phyloP scores from a whole-genome alignment of 106 monocot genomes.

The Apostasia ramifera region DNA sequence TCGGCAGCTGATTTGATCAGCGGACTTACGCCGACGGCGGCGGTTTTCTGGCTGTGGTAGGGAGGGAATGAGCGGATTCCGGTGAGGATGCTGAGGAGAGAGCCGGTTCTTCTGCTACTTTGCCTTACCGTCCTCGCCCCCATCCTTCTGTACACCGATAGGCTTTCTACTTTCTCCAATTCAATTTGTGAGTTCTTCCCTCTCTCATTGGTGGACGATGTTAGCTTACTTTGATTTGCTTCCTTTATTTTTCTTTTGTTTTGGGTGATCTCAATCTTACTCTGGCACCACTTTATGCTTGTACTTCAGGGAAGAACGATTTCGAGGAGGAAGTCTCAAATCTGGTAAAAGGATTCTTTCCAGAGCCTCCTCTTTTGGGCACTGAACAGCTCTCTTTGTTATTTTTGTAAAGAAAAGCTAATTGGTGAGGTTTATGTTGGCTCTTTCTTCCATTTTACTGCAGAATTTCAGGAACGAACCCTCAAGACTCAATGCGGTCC shows the following conservation, averaged over 20 bases:
- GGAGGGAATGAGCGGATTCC: conserved; percentile 11
- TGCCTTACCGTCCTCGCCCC: conserved; percentile 68
- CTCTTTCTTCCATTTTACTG: not conserved
- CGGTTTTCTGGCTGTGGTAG: not conserved
- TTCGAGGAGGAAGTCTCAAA: conserved; percentile 14
- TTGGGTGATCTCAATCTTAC: not conserved
- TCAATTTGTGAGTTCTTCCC: conserved; percentile 19
- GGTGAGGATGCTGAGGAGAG: conserved; percentile 37
- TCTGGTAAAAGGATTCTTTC: not conserved
- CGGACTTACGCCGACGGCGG: too few relatives aligned
- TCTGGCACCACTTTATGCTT: conserved; percentile 6
- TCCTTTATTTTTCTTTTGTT: conserved; percentile 4
- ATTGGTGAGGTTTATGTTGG: not conserved
- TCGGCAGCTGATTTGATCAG: too few relatives aligned
- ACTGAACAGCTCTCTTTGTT: not conserved
- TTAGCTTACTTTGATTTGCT: not conserved
- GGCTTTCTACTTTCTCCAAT: conserved; percentile 32
- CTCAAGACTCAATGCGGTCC: not conserved
- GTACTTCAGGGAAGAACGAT: conserved; percentile 1
- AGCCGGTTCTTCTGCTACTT: conserved; percentile 43
- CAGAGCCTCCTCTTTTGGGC: not conserved
- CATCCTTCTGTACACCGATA: conserved; percentile 69
- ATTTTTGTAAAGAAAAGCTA: not conserved
- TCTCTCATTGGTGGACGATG: not conserved
- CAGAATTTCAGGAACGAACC: conserved; percentile 2